These are phyloP conservation scores for Agrocybe pediades DNA, from an alignment of 768 basidiomycete genomes.

Conservation along the genomic window DNA sequence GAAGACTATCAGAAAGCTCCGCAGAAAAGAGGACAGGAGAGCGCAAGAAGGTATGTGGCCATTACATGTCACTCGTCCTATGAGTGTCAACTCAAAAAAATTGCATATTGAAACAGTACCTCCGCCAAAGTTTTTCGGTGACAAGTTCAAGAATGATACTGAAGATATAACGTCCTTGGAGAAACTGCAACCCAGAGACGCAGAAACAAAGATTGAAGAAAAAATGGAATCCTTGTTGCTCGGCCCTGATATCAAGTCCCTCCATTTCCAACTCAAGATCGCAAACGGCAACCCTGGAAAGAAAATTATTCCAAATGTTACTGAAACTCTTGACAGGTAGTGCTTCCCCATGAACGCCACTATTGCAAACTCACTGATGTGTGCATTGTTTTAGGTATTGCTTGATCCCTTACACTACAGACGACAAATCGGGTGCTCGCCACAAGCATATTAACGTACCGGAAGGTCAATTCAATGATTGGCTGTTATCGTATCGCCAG, in stretches of 20 bases:
- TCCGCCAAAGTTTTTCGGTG: background rate
- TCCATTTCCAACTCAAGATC: background rate
- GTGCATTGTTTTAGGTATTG: constrained; percentile 2
- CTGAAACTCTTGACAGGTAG: background rate
- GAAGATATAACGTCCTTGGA: constrained; percentile 4
- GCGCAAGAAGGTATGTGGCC: background rate
- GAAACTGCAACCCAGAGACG: background rate
- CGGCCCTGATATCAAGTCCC: background rate
- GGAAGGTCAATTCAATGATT: constrained; percentile 12
- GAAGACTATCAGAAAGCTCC: background rate
- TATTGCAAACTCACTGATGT: background rate
- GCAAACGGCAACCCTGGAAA: background rate
- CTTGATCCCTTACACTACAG: constrained; percentile 6
- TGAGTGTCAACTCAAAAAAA: background rate
- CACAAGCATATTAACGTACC: constrained; percentile 8
- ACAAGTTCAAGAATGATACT: background rate
- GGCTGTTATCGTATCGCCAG: constrained; percentile 16
- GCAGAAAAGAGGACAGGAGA: background rate
- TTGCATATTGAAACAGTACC: background rate
- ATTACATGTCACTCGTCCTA: background rate
- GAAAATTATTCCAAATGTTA: background rate
- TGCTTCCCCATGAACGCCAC: background rate
- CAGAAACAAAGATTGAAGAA: background rate
- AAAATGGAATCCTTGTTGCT: background rate
- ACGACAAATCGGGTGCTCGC: background rate